These are phyloP conservation scores for Mucor indicus DNA, from an alignment of 371 early-diverging fungal genomes.

Conservation along the genomic window DNA sequence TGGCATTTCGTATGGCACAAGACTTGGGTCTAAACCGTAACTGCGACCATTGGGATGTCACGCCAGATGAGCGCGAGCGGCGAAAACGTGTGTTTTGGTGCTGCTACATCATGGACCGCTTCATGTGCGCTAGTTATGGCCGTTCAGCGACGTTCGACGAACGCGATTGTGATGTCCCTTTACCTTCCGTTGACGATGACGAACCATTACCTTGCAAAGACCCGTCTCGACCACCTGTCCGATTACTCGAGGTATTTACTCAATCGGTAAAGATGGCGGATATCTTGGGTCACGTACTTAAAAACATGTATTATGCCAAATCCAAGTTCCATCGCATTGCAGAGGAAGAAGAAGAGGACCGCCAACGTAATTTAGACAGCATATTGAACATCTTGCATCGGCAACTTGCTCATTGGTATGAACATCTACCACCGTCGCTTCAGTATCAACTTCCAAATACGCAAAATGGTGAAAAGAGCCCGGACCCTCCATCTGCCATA, in stretches of 20 bases:
- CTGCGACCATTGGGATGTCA: slow-evolving; percentile 36
- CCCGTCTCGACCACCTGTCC: slow-evolving; percentile 11
- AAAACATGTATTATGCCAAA: slow-evolving; percentile 35
- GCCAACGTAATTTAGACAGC: neutral
- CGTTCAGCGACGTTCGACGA: slow-evolving; percentile 34
- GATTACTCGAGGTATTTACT: slow-evolving; percentile 28
- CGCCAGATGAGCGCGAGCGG: slow-evolving; percentile 30
- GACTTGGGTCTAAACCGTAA: slow-evolving; percentile 38
- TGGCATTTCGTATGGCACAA: slow-evolving; percentile 48
- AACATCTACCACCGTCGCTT: slow-evolving; percentile 19
- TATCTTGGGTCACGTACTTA: slow-evolving; percentile 38
- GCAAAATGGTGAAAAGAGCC: slow-evolving; percentile 6
- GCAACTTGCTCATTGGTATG: slow-evolving; percentile 35
- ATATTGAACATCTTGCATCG: slow-evolving; percentile 9
- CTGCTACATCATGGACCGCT: slow-evolving; percentile 38
- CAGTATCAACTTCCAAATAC: slow-evolving; percentile 26
- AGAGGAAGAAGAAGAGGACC: too few species aligned
- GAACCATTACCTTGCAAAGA: slow-evolving; percentile 12
- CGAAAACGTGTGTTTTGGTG: slow-evolving; percentile 47
- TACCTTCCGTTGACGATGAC: slow-evolving; percentile 39
- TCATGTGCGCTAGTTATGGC: slow-evolving; percentile 33
- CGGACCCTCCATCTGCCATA: slow-evolving; percentile 21
- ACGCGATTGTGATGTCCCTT: slow-evolving; percentile 37
- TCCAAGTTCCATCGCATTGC: neutral
- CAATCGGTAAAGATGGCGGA: slow-evolving; percentile 29